Percentiles rank a stretch among this genome's conserved stretches.
Conservation (phyloP, 345 rosid species). For the Fremontodendron californicum region DNA sequence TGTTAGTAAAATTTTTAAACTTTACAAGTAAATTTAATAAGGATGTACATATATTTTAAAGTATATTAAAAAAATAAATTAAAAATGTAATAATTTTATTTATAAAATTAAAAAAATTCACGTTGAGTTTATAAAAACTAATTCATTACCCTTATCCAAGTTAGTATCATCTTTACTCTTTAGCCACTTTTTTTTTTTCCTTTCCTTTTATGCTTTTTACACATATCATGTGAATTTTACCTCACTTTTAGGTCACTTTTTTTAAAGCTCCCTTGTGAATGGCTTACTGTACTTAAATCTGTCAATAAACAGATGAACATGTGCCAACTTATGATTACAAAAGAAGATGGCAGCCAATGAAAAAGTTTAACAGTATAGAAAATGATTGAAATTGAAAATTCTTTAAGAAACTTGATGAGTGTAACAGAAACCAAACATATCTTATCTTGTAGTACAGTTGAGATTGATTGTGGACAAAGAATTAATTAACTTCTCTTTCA, state of each 20-base stretch:
- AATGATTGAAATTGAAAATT: not conserved
- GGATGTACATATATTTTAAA: too few relatives aligned
- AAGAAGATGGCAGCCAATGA: not conserved
- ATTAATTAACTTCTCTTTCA: too few relatives aligned
- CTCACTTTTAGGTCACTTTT: slow-evolving; percentile 9
- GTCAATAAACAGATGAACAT: not conserved
- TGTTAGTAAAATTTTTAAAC: too few relatives aligned
- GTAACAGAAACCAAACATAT: not conserved
- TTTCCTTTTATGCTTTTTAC: slow-evolving; percentile 22
- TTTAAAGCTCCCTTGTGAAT: slow-evolving; percentile 4
- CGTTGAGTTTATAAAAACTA: too few relatives aligned
- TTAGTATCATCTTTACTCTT: too few relatives aligned
- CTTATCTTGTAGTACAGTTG: not conserved
- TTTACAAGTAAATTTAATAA: too few relatives aligned
- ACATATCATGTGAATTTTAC: slow-evolving; percentile 19
- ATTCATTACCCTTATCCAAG: not conserved
- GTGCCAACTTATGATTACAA: not conserved
- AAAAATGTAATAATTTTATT: too few relatives aligned
- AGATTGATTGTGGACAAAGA: not conserved
- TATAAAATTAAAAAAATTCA: too few relatives aligned
- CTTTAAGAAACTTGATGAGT: not conserved
- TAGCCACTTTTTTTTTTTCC: not conserved
- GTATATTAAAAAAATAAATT: too few relatives aligned
- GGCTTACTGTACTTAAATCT: not conserved
- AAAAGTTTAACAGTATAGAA: not conserved